phyloP scores from a whole-genome alignment of 257 asterid species.

The Mitragyna speciosa region DNA sequence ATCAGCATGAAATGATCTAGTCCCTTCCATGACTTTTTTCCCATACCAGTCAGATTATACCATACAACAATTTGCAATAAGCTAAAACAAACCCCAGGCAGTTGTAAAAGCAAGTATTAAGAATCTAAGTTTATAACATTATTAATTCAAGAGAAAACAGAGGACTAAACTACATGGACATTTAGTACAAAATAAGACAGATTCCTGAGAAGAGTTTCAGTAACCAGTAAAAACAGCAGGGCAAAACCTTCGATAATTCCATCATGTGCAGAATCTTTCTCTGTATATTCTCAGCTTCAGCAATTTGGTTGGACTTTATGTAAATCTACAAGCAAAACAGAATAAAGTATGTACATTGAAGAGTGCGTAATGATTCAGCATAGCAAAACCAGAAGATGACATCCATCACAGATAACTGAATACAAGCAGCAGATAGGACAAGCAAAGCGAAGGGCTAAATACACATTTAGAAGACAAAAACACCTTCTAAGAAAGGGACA shows the following conservation, averaged over 20 bases:
- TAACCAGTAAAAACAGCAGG: conserved; percentile 8
- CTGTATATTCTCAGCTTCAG: conserved; percentile 68
- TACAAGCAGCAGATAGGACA: neutral
- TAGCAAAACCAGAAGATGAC: neutral
- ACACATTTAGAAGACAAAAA: neutral
- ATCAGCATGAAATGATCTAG: neutral
- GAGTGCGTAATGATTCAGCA: neutral
- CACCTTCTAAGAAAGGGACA: neutral
- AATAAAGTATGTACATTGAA: conserved; percentile 2
- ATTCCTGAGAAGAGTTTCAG: neutral
- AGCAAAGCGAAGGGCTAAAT: neutral
- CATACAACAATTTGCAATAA: neutral
- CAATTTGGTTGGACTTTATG: conserved; percentile 51
- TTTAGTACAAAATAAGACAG: neutral
- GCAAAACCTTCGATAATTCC: conserved; percentile 75
- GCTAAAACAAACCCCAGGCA: neutral
- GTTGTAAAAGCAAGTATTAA: neutral
- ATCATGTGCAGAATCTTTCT: conserved; percentile 68
- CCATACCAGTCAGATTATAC: neutral
- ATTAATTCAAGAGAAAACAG: neutral
- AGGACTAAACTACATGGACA: neutral
- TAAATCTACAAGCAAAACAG: conserved; percentile 49
- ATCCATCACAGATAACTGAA: neutral
- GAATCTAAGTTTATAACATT: neutral
- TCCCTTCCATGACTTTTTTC: neutral